Conservation (phyloP, 345 rosid genomes). For the Excoecaria cochinchinensis region DNA sequence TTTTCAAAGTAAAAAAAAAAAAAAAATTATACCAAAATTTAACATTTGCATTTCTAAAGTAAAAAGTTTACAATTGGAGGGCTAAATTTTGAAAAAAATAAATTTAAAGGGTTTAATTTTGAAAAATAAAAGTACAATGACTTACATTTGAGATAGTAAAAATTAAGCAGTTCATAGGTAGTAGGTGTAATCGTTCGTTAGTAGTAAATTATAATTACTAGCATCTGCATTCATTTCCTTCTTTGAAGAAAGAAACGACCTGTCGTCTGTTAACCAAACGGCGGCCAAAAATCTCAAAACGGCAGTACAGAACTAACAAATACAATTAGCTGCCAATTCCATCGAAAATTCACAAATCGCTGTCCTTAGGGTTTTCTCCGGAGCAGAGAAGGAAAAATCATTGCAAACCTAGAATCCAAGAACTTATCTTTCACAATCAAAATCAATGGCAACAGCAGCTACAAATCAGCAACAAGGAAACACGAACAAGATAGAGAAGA, state of each 20-base stretch:
- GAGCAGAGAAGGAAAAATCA: not conserved
- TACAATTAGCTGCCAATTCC: not conserved
- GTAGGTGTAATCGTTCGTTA: too few relatives aligned
- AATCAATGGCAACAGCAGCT: slow-evolving; percentile 8
- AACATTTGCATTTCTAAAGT: too few relatives aligned
- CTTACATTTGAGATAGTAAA: too few relatives aligned
- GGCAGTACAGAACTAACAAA: not conserved
- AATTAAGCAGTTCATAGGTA: too few relatives aligned
- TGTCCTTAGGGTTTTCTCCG: slow-evolving; percentile 4
- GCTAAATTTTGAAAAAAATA: too few relatives aligned
- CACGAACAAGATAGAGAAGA: slow-evolving; percentile 28
- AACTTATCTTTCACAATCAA: not conserved
- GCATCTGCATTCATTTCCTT: too few relatives aligned
- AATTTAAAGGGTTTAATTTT: too few relatives aligned
- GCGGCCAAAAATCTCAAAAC: not conserved
- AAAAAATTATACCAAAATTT: too few relatives aligned
- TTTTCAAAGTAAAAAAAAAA: too few relatives aligned
- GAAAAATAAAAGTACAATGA: too few relatives aligned
- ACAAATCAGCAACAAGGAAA: slow-evolving; percentile 8
- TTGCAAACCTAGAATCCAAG: not conserved
- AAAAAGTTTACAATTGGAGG: too few relatives aligned
- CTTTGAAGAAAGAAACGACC: not conserved
- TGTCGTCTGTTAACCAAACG: not conserved
- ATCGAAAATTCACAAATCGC: not conserved
- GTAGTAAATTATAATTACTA: too few relatives aligned